Percentiles rank a stretch among this genome's conserved stretches.
phyloP scores from a whole-genome alignment of 2,329 filamentous ascomycete species.

The Nemania diffusa region DNA sequence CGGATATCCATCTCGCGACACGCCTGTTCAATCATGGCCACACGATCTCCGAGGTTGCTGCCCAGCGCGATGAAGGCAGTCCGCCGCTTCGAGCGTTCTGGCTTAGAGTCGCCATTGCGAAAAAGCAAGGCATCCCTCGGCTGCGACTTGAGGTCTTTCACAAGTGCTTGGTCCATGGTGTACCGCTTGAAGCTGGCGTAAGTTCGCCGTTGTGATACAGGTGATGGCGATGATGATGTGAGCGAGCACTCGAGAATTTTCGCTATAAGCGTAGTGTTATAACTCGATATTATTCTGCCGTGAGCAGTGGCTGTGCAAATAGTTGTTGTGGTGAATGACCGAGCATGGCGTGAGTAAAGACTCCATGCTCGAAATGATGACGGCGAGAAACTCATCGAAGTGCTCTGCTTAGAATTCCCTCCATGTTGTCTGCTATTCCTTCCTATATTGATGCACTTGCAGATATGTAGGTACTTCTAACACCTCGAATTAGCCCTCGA shows the following conservation, averaged over 20 bases:
- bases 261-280: slow-evolving; percentile 22
- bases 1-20: slow-evolving; percentile 79
- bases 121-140: slow-evolving; percentile 34
- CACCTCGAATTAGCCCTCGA: slow-evolving; percentile 4
- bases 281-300: slow-evolving; percentile 3
- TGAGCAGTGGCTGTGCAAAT: slow-evolving; percentile 9
- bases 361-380: slow-evolving; percentile 46
- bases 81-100: slow-evolving; percentile 46
- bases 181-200: slow-evolving; percentile 36
- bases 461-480: neutral
- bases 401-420: slow-evolving; percentile 28
- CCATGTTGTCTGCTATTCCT: slow-evolving; percentile 25
- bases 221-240: slow-evolving; percentile 1
- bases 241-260: slow-evolving; percentile 1
- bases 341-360: slow-evolving; percentile 40
- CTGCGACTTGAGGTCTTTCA: slow-evolving; percentile 35
- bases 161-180: slow-evolving; percentile 42
- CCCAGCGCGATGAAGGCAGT: slow-evolving; percentile 87
- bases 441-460: slow-evolving; percentile 2
- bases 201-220: slow-evolving; percentile 7
- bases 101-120: slow-evolving; percentile 43
- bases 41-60: slow-evolving; percentile 89
- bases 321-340: slow-evolving; percentile 22
- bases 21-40: slow-evolving; percentile 85
- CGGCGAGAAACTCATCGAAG: slow-evolving; percentile 43